A percentile compares a stretch with the other conserved stretches of the same genome.
Conservation (phyloP, 1,139 yeast genomes). For the Nadsonia commutata region DNA sequence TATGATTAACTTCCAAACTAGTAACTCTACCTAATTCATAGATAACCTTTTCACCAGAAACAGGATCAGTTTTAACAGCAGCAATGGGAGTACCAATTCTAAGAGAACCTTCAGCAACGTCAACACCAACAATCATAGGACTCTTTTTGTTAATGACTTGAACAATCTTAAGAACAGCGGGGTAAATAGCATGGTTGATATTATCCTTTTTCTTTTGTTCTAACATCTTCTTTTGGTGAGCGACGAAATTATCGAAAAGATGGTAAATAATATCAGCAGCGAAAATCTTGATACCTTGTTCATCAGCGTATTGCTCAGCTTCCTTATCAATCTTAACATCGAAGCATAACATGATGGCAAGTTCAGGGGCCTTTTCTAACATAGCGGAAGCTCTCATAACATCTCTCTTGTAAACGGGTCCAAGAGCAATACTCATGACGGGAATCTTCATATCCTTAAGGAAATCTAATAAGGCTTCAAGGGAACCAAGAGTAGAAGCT, state of each 20-base stretch:
- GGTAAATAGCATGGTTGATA: slow-evolving; percentile 82
- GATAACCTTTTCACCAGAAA: slow-evolving; percentile 58
- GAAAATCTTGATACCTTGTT: slow-evolving; percentile 81
- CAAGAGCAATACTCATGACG: slow-evolving; percentile 94
- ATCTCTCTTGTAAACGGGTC: slow-evolving; percentile 96
- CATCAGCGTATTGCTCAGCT: slow-evolving; percentile 95
- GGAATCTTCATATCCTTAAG: slow-evolving; percentile 97
- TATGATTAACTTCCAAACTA: slow-evolving; percentile 90
- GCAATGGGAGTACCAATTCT: slow-evolving; percentile 91
- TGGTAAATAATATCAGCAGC: slow-evolving; percentile 94
- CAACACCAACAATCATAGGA: slow-evolving; percentile 99
- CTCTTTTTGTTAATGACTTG: slow-evolving; percentile 97
- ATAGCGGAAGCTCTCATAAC: slow-evolving; percentile 94
- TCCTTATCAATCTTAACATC: slow-evolving; percentile 95
- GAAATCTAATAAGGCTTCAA: slow-evolving; percentile 94
- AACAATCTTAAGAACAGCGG: slow-evolving; percentile 84
- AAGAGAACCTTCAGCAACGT: slow-evolving; percentile 80
- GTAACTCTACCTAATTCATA: slow-evolving; percentile 72
- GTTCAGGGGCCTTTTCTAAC: slow-evolving; percentile 93
- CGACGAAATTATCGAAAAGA: slow-evolving; percentile 86
- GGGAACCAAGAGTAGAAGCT: slow-evolving; percentile 94
- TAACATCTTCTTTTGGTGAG: slow-evolving; percentile 73
- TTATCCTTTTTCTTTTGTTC: slow-evolving; percentile 86
- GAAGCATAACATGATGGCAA: slow-evolving; percentile 92
- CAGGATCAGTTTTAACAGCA: slow-evolving; percentile 81